Percentiles rank a stretch among this genome's conserved stretches.
Conservation (phyloP, 495 filamentous ascomycete species). For the Aspergillus affinis region DNA sequence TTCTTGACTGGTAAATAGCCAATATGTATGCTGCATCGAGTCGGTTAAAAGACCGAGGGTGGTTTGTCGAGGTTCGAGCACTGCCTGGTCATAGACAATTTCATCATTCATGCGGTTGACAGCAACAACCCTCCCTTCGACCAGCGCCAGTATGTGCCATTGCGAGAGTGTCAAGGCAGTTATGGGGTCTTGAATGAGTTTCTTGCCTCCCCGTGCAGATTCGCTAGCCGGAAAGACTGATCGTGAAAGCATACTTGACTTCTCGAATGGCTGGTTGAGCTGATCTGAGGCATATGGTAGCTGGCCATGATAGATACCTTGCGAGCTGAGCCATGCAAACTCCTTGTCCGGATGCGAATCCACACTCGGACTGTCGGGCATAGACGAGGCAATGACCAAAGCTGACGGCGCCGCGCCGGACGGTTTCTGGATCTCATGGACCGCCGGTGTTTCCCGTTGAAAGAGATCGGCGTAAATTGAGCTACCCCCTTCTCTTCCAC, state of each 20-base stretch:
- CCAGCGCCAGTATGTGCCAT: constrained; percentile 86
- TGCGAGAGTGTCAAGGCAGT: constrained; percentile 83
- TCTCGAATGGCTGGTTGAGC: constrained; percentile 57
- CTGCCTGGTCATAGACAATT: constrained; percentile 79
- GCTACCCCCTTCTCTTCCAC: constrained; percentile 74
- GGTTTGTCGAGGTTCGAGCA: constrained; percentile 77
- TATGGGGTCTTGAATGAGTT: constrained; percentile 65
- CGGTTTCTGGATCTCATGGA: constrained; percentile 63
- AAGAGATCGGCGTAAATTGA: constrained; percentile 86
- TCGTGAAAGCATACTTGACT: constrained; percentile 72
- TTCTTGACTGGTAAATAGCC: constrained; percentile 86
- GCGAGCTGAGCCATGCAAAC: constrained; percentile 86
- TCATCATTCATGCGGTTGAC: constrained; percentile 82
- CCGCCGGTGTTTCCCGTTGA: constrained; percentile 74
- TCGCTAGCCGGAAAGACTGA: constrained; percentile 68
- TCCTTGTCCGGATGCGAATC: constrained; percentile 61
- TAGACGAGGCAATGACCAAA: constrained; percentile 74
- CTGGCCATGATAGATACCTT: constrained; percentile 86
- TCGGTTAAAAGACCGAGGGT: constrained; percentile 82
- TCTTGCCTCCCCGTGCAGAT: constrained; percentile 60
- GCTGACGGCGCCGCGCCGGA: constrained; percentile 58
- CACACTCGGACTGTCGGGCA: constrained; percentile 43
- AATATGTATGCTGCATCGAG: constrained; percentile 90
- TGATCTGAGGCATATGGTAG: constrained; percentile 52
- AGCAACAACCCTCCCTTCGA: constrained; percentile 77